Evolutionary conservation across 345 rosid species (phyloP).

Genomic region (Citrus inodora): DNA sequence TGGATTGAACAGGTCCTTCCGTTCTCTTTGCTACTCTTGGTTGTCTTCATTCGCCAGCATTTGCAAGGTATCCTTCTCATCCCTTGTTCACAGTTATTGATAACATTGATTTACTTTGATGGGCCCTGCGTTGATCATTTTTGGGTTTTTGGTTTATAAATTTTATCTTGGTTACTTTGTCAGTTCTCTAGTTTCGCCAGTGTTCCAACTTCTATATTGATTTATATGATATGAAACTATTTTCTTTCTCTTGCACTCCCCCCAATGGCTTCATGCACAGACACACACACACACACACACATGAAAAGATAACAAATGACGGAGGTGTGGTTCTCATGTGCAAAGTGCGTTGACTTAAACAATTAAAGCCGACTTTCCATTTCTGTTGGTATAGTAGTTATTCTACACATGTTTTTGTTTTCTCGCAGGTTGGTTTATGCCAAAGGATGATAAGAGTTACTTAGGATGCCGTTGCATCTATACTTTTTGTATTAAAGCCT

Average conservation of each 20-base stretch:
- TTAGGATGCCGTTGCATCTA: neutral
- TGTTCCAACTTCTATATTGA: neutral
- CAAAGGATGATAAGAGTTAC: neutral
- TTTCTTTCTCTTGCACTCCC: neutral
- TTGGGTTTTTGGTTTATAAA: neutral
- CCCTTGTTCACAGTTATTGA: neutral
- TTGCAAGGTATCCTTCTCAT: slow-evolving; percentile 64
- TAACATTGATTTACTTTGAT: neutral
- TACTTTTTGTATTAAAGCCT: neutral
- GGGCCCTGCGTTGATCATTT: neutral
- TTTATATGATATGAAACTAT: neutral
- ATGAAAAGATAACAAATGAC: neutral
- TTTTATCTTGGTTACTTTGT: neutral
- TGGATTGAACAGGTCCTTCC: slow-evolving; percentile 99
- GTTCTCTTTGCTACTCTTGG: slow-evolving; percentile 91
- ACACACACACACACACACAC: neutral
- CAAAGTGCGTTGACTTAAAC: neutral
- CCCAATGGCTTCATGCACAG: neutral
- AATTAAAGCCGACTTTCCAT: neutral
- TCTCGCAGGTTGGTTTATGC: neutral
- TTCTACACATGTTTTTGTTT: neutral
- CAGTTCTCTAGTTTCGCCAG: neutral
- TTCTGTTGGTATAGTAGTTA: neutral
- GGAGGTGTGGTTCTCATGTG: neutral
- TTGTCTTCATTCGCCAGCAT: slow-evolving; percentile 98